A percentile compares a stretch with the other conserved stretches of the same genome.
Evolutionary conservation across 2,329 filamentous ascomycete genomes (phyloP).

Genomic region (Paraconiothyrium sp.): DNA sequence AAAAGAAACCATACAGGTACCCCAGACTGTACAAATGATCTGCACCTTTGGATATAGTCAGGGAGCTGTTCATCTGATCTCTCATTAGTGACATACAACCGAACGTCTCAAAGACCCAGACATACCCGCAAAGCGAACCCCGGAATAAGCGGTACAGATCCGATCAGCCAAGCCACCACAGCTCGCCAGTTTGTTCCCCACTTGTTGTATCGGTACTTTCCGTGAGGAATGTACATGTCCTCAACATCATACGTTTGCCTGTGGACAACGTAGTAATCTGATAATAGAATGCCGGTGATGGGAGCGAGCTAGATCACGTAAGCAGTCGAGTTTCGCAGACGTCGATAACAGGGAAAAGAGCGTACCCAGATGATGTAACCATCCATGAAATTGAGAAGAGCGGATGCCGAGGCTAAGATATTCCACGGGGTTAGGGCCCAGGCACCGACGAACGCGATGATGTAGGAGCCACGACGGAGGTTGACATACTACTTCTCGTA

Average conservation of each 20-base stretch:
- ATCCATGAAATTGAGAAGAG: constrained; percentile 16
- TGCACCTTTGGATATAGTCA: constrained; percentile 19
- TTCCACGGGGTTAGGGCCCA: constrained; percentile 13
- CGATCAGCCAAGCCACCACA: constrained; percentile 27
- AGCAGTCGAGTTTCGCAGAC: constrained; percentile 4
- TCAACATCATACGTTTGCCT: constrained; percentile 26
- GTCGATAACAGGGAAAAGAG: not conserved
- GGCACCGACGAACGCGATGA: constrained; percentile 22
- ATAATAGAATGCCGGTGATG: constrained; percentile 22
- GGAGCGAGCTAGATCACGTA: constrained; percentile 17
- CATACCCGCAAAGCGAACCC: constrained; percentile 27
- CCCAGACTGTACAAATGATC: constrained; percentile 30
- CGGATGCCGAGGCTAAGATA: constrained; percentile 6
- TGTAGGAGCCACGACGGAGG: constrained; percentile 21
- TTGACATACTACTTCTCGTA: constrained; percentile 4
- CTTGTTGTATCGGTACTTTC: constrained; percentile 33
- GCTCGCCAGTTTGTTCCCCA: constrained; percentile 35
- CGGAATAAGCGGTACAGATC: constrained; percentile 29
- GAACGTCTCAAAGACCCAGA: not conserved
- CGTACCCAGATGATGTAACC: constrained; percentile 10
- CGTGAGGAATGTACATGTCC: constrained; percentile 34
- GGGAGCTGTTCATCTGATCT: constrained; percentile 8
- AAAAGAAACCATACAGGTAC: constrained; percentile 28
- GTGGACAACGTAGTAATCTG: constrained; percentile 33
- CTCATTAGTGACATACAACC: not conserved